Percentiles rank a stretch among this genome's conserved stretches.
These are phyloP conservation scores for Phaseolus lunatus DNA, from an alignment of 306 rosid genomes.

Conservation along the genomic window DNA sequence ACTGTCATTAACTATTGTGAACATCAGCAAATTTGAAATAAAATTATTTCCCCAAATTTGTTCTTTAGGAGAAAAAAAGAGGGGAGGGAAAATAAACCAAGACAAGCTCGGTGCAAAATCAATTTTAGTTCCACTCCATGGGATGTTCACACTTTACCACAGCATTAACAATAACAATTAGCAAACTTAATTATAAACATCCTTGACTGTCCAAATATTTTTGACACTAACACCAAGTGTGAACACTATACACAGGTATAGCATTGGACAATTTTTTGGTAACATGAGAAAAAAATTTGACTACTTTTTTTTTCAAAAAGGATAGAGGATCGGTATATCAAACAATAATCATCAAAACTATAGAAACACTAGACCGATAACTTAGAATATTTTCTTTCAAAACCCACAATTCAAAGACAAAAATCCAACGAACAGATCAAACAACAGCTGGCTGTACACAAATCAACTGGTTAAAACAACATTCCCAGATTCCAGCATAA, in stretches of 20 bases:
- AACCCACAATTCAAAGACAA: neutral
- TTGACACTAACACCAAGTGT: neutral
- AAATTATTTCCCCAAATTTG: neutral
- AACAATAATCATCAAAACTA: constrained; percentile 1
- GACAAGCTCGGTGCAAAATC: constrained; percentile 18
- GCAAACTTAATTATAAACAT: neutral
- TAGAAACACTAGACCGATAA: neutral
- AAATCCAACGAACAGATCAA: constrained; percentile 29
- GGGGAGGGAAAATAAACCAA: neutral
- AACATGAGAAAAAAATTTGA: neutral
- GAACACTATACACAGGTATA: neutral
- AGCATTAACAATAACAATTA: neutral
- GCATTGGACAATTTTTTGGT: neutral
- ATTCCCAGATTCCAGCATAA: neutral
- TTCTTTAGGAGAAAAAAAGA: neutral
- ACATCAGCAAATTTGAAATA: neutral
- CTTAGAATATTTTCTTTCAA: neutral
- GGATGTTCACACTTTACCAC: constrained; percentile 10
- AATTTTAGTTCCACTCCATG: constrained; percentile 15
- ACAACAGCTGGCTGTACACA: neutral
- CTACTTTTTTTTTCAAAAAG: neutral
- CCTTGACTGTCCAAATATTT: constrained; percentile 1
- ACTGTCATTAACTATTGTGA: neutral
- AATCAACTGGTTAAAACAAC: neutral
- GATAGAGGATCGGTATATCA: neutral